phyloP scores from a whole-genome alignment of 2,329 filamentous ascomycete species.

The Pseudogymnoascus sp. region DNA sequence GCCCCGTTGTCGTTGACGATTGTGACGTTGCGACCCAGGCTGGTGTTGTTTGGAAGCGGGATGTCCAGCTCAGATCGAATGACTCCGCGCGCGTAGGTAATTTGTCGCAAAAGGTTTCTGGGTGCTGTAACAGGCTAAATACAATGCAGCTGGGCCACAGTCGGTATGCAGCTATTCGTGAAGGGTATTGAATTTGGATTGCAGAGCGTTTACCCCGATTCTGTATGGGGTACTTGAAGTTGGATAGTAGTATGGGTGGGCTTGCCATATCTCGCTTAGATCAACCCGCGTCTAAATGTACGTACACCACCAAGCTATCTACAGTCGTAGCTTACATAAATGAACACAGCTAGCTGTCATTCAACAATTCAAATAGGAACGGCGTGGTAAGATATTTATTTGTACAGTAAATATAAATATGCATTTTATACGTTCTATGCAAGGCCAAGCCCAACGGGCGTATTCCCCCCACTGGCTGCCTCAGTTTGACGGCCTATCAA shows the following conservation, averaged over 20 bases:
- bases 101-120: constrained; percentile 3
- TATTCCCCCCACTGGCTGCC: neutral
- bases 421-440: neutral
- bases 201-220: constrained; percentile 5
- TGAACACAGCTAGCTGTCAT: neutral
- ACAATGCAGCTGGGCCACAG: neutral
- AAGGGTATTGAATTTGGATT: constrained; percentile 6
- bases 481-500: constrained; percentile 51
- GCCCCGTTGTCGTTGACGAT: constrained; percentile 13
- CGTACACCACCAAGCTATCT: neutral
- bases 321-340: constrained; percentile 5
- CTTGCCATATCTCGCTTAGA: constrained; percentile 12
- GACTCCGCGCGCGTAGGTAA: neutral
- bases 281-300: constrained; percentile 10
- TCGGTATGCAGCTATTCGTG: constrained; percentile 2
- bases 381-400: neutral
- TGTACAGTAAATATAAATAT: neutral
- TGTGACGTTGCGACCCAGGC: constrained; percentile 8
- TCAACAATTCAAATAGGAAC: neutral
- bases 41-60: constrained; percentile 9
- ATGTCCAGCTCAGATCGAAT: constrained; percentile 8
- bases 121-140: neutral
- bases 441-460: neutral
- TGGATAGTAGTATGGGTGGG: constrained; percentile 8
- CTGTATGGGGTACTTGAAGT: constrained; percentile 9